Evolutionary conservation across 805 yeast species (phyloP), one percentile per base, ranked within the genome.

Genomic region (Saccharomycodes ludwigii): DNA sequence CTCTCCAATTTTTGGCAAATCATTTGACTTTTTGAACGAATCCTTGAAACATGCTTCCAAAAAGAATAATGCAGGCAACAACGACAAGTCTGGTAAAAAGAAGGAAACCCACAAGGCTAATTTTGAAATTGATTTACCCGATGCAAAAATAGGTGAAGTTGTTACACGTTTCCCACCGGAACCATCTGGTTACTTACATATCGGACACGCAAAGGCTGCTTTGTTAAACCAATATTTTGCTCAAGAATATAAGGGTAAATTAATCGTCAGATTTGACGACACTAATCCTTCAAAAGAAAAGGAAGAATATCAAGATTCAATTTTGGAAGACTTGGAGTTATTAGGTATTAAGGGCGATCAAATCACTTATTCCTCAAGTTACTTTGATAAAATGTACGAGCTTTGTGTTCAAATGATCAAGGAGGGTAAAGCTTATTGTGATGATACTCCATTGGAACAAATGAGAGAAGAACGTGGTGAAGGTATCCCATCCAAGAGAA

Each of bases 381-480:
- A 91, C 66, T 91, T 91, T 59, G 76, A 83, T 42, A 56, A 73
- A 46, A 86, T 91, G 95, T 86, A 82, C 59, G 88, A 84, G 19
- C 66, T 72, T 40, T 91, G 94, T 38, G 55, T 88, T 38, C 61
- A 81, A 55, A 58, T 88, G 75, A 91, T 91, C 67, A 82, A 83
- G 61, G 94, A 81, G 36, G 97, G 96, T 40, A 78, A 82, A 45
- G 98, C 98, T 27, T 91, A 91, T 65, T 82, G 94, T 66, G 99
- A 91, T 54, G 97, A 91, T 52, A 91, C 99, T 28, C 82, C 86
- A 32, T 73, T 74, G 47, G 97, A 88, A 52, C 68, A 72, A 57
- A 91, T 91, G 99, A 81, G 99, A 65, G 94, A 86, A 53, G 94
- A 91, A 68, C 82, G 99, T 71, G 84, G 83, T 82, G 95, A 84